These are phyloP conservation scores for Coffea humblotiana DNA, from an alignment of 305 asterid genomes.

Conservation along the genomic window DNA sequence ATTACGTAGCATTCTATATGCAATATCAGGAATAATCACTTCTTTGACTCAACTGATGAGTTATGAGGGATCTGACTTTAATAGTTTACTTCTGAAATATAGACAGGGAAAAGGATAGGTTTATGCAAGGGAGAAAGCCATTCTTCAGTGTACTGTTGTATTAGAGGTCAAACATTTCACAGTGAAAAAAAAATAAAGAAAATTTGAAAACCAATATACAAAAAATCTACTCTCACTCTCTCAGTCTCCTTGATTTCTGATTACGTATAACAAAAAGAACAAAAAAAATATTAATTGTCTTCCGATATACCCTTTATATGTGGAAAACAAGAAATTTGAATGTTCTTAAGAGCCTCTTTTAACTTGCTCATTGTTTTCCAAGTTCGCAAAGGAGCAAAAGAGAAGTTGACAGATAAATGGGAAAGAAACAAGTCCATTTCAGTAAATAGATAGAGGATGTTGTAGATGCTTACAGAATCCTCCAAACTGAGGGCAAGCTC, in stretches of 20 bases:
- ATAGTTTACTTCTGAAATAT: too few species aligned
- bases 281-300: not conserved
- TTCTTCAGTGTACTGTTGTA: too few species aligned
- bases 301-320: not conserved
- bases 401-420: not conserved
- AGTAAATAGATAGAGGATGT: slow-evolving; percentile 8
- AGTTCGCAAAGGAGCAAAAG: not conserved
- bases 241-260: too few species aligned
- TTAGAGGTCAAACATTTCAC: too few species aligned
- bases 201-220: too few species aligned
- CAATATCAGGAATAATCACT: too few species aligned
- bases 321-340: not conserved
- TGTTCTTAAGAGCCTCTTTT: not conserved
- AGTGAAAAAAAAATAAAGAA: not conserved
- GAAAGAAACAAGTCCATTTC: slow-evolving; percentile 2
- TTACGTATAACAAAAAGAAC: not conserved
- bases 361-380: not conserved
- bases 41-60: too few species aligned
- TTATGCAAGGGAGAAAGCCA: too few species aligned
- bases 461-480: slow-evolving; percentile 62
- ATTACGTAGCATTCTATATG: too few species aligned
- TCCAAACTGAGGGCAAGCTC: slow-evolving; percentile 68
- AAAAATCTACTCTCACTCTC: too few species aligned
- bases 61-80: too few species aligned
- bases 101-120: too few species aligned